A percentile compares a stretch with the other conserved stretches of the same genome.
Evolutionary conservation across 2,329 filamentous ascomycete genomes (phyloP).

Genomic region (Colletotrichum sp.): DNA sequence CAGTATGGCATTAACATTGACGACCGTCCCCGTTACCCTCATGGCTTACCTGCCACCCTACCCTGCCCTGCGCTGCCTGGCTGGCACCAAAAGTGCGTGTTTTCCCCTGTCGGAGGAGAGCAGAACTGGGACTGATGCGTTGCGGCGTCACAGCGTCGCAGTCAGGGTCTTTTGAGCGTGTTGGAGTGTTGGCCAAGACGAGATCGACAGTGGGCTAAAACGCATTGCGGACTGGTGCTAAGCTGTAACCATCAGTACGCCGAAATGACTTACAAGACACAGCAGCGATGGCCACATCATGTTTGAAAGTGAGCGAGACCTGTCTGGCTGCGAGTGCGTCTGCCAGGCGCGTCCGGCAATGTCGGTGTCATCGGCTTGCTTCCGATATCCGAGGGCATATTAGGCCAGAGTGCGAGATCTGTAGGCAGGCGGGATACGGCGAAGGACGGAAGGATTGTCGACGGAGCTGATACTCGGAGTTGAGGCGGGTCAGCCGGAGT

Average conservation of each 20-base stretch:
- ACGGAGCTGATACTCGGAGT: neutral
- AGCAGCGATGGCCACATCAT: neutral
- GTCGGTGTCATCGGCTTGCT: neutral
- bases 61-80: neutral
- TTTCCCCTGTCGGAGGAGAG: neutral
- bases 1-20: neutral
- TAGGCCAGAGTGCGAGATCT: neutral
- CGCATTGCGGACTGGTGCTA: neutral
- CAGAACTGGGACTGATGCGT: neutral
- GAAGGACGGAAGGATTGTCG: neutral
- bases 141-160: neutral
- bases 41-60: neutral
- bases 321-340: neutral
- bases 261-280: neutral
- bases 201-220: neutral
- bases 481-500: neutral
- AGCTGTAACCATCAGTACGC: neutral
- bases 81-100: neutral
- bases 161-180: neutral
- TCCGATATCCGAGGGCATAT: neutral
- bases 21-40: neutral
- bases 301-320: conserved; percentile 10
- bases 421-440: neutral
- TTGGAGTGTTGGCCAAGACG: neutral
- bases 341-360: neutral